Conservation (phyloP, 139 green algal species). For the Chlamydomonas applanata region DNA sequence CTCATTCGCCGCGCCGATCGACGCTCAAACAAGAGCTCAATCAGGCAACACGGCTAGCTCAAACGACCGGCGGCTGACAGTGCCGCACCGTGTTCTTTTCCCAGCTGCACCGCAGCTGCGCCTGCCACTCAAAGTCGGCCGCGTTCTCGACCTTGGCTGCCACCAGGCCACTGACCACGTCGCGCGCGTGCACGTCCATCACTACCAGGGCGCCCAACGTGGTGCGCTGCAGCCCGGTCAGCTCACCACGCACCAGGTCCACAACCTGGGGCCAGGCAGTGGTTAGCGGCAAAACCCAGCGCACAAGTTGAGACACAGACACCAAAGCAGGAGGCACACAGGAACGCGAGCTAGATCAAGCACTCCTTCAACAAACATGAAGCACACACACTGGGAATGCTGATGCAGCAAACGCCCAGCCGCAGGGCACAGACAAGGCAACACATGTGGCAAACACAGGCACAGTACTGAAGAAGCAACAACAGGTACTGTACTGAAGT, state of each 20-base stretch:
- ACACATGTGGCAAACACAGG: too few relatives aligned
- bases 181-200: constrained; percentile 78
- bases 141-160: constrained; percentile 7
- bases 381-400: not conserved
- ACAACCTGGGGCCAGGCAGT: constrained; percentile 20
- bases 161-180: constrained; percentile 57
- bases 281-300: not conserved
- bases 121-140: constrained; percentile 75
- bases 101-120: constrained; percentile 78
- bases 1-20: too few relatives aligned
- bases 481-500: too few relatives aligned
- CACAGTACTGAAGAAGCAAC: too few relatives aligned
- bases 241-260: constrained; percentile 49
- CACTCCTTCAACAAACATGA: too few relatives aligned
- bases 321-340: too few relatives aligned
- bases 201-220: constrained; percentile 75
- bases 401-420: not conserved
- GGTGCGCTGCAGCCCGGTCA: constrained; percentile 51
- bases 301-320: too few relatives aligned
- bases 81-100: constrained; percentile 9
- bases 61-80: too few relatives aligned
- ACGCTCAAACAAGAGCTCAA: too few relatives aligned
- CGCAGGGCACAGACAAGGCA: not conserved
- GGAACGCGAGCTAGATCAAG: too few relatives aligned
- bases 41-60: too few relatives aligned